Conservation (phyloP, 2,329 filamentous ascomycete genomes). For the Curvularia lunata region DNA sequence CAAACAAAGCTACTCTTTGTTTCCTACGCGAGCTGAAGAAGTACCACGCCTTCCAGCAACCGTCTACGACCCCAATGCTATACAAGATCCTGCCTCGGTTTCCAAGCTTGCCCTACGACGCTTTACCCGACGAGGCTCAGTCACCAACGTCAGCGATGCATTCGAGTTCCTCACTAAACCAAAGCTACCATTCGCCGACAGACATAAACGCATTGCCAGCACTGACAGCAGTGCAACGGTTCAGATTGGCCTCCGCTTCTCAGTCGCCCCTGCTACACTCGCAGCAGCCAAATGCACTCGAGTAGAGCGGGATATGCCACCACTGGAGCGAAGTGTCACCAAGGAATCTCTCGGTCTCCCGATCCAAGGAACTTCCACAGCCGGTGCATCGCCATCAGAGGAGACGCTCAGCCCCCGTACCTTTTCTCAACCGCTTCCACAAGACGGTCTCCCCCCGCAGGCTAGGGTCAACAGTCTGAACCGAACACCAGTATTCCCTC, state of each 20-base stretch:
- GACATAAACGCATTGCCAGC: constrained; percentile 65
- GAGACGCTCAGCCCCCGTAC: constrained; percentile 27
- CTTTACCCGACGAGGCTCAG: constrained; percentile 42
- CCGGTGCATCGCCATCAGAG: constrained; percentile 16
- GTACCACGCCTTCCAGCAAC: constrained; percentile 49
- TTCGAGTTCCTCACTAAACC: constrained; percentile 47
- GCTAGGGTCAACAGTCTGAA: constrained; percentile 26
- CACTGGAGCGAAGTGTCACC: constrained; percentile 33
- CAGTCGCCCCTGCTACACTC: constrained; percentile 52
- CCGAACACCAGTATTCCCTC: constrained; percentile 34
- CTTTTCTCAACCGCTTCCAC: constrained; percentile 28
- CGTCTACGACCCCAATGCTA: constrained; percentile 43
- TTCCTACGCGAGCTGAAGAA: constrained; percentile 49
- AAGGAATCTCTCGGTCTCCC: constrained; percentile 41
- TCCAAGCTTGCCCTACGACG: constrained; percentile 43
- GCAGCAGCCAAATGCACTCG: constrained; percentile 39
- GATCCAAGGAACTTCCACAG: constrained; percentile 37
- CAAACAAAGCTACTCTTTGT: constrained; percentile 48
- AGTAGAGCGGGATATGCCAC: constrained; percentile 27
- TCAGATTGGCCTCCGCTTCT: constrained; percentile 73
- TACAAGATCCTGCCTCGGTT: constrained; percentile 24
- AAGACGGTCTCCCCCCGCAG: constrained; percentile 26
- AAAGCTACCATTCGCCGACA: constrained; percentile 48
- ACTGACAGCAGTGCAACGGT: constrained; percentile 71
- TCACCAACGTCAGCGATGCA: constrained; percentile 49